phyloP scores from a whole-genome alignment of 2,329 filamentous ascomycete genomes.

The Ceratocystis papillata region DNA sequence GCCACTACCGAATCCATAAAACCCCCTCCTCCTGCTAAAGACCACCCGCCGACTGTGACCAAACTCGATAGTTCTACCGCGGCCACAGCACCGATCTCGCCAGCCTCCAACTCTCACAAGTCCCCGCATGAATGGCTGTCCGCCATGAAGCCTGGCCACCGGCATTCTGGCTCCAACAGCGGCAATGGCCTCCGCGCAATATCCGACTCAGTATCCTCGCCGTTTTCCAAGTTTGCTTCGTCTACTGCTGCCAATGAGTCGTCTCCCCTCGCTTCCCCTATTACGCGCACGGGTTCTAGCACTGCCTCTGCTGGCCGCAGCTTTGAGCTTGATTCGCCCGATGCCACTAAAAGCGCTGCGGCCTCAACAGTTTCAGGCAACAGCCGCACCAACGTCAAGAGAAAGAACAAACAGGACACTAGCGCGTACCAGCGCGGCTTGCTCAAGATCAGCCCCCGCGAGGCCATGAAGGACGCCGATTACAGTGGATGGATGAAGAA shows the following conservation, averaged over 20 bases:
- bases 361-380: constrained; percentile 40
- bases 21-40: constrained; percentile 43
- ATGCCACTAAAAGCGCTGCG: constrained; percentile 43
- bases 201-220: constrained; percentile 48
- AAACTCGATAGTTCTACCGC: constrained; percentile 43
- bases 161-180: constrained; percentile 32
- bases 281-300: constrained; percentile 65
- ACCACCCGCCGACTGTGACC: constrained; percentile 48
- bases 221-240: constrained; percentile 41
- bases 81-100: constrained; percentile 35
- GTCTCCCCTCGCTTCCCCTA: constrained; percentile 44
- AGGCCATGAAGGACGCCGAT: constrained; percentile 77
- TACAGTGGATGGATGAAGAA: constrained; percentile 99
- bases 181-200: constrained; percentile 57
- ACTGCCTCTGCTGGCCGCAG: constrained; percentile 55
- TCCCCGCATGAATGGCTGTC: constrained; percentile 48
- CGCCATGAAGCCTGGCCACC: constrained; percentile 37
- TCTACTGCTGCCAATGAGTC: constrained; percentile 39
- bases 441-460: constrained; percentile 65
- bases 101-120: constrained; percentile 37
- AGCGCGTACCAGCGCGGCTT: constrained; percentile 86
- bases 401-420: constrained; percentile 86
- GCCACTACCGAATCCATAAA: constrained; percentile 46
- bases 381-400: constrained; percentile 35
- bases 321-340: constrained; percentile 68